phyloP scores from a whole-genome alignment of 2,329 filamentous ascomycete species.

The Metarhizium robertsii region DNA sequence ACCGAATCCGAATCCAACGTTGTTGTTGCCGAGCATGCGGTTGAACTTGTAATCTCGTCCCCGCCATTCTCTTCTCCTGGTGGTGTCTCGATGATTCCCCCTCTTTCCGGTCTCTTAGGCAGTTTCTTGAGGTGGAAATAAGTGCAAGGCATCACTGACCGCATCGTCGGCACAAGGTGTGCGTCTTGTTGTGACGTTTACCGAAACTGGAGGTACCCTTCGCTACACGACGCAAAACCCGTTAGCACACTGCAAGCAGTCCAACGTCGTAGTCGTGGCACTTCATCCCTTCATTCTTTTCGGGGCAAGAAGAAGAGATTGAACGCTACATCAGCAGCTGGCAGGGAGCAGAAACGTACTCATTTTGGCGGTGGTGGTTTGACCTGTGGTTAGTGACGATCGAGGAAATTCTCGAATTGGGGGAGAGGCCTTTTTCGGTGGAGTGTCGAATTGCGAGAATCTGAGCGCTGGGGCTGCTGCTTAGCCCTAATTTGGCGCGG shows the following conservation, averaged over 20 bases:
- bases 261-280: background rate
- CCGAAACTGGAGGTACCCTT: slow-evolving; percentile 51
- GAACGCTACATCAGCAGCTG: background rate
- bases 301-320: background rate
- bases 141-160: slow-evolving; percentile 51
- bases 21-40: background rate
- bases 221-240: slow-evolving; percentile 26
- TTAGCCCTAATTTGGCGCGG: slow-evolving; percentile 27
- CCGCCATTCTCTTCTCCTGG: background rate
- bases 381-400: slow-evolving; percentile 29
- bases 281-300: background rate
- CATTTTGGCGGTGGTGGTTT: slow-evolving; percentile 44
- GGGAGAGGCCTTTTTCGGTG: slow-evolving; percentile 24
- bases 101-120: slow-evolving; percentile 8
- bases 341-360: slow-evolving; percentile 33
- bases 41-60: background rate
- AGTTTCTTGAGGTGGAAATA: background rate
- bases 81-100: slow-evolving; percentile 4
- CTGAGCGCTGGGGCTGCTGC: slow-evolving; percentile 6
- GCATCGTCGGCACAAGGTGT: slow-evolving; percentile 97
- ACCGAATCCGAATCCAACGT: background rate
- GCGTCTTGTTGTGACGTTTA: slow-evolving; percentile 90
- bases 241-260: slow-evolving; percentile 13
- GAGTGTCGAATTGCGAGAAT: slow-evolving; percentile 20
- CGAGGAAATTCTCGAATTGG: slow-evolving; percentile 25